Evolutionary conservation across 768 basidiomycete species (phyloP).

Genomic region (Scleroderma bovista): DNA sequence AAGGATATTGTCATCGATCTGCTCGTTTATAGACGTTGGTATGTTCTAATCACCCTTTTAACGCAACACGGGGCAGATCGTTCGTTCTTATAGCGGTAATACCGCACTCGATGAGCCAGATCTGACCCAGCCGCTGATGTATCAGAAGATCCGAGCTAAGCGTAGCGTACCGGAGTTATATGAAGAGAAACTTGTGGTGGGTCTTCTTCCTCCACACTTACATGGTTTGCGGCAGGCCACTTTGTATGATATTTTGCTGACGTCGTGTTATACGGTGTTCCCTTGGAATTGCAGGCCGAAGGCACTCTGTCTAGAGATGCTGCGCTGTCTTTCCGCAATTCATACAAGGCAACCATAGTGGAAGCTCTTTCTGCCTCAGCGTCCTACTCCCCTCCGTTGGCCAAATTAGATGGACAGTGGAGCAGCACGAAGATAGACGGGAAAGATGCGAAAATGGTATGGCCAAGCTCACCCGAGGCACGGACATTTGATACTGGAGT

Average conservation of each 20-base stretch:
- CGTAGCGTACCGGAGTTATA: conserved; percentile 77
- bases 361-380: conserved; percentile 47
- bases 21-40: conserved; percentile 84
- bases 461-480: conserved; percentile 56
- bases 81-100: conserved; percentile 52
- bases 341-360: conserved; percentile 62
- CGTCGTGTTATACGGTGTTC: neutral
- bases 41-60: conserved; percentile 13
- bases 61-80: too few species aligned
- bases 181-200: conserved; percentile 70
- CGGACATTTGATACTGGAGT: conserved; percentile 68
- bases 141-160: conserved; percentile 75
- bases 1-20: conserved; percentile 90
- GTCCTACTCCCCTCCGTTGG: conserved; percentile 42
- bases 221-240: neutral
- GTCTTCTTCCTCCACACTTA: conserved; percentile 16
- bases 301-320: conserved; percentile 44
- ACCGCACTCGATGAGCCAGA: conserved; percentile 86
- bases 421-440: conserved; percentile 11
- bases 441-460: conserved; percentile 30
- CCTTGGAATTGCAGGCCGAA: conserved; percentile 11
- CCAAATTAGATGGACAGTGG: conserved; percentile 72
- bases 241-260: neutral
- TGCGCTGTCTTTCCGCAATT: conserved; percentile 45
- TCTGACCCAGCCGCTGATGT: conserved; percentile 89